Evolutionary conservation across 73 alveolate species (phyloP).

Genomic region (Blepharisma stoltei): DNA sequence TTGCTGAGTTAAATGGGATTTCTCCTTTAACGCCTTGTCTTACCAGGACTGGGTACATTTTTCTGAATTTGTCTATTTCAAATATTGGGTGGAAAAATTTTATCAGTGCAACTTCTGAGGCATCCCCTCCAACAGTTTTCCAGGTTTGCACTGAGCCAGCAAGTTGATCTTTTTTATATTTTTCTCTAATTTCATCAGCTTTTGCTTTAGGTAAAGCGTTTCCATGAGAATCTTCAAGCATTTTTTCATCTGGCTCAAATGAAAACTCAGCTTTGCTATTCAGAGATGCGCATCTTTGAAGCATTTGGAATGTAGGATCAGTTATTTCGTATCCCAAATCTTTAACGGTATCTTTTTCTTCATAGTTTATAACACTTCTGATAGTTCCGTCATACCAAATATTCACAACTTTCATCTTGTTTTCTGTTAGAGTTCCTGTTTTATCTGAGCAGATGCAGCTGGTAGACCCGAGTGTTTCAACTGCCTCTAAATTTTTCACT

Average conservation of each 20-base stretch:
- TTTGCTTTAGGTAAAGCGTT: neutral
- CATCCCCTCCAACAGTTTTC: constrained; percentile 26
- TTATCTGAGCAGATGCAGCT: constrained; percentile 85
- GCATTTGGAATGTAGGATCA: constrained; percentile 31
- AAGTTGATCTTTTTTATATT: constrained; percentile 29
- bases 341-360: neutral
- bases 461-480: constrained; percentile 84
- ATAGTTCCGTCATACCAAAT: constrained; percentile 26
- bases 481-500: constrained; percentile 79
- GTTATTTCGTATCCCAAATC: constrained; percentile 13
- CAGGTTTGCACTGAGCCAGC: neutral
- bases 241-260: neutral
- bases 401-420: constrained; percentile 69
- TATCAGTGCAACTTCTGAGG: constrained; percentile 28
- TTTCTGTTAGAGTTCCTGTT: constrained; percentile 89
- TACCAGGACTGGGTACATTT: constrained; percentile 1
- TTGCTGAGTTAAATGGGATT: constrained; percentile 28
- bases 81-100: constrained; percentile 33
- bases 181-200: neutral
- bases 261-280: constrained; percentile 35
- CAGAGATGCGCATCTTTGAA: constrained; percentile 30
- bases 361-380: neutral
- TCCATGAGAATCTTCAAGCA: neutral
- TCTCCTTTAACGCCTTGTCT: constrained; percentile 35
- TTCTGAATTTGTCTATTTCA: constrained; percentile 25